Conservation (phyloP, 106 monocot species). For the Dioscorea alata region DNA sequence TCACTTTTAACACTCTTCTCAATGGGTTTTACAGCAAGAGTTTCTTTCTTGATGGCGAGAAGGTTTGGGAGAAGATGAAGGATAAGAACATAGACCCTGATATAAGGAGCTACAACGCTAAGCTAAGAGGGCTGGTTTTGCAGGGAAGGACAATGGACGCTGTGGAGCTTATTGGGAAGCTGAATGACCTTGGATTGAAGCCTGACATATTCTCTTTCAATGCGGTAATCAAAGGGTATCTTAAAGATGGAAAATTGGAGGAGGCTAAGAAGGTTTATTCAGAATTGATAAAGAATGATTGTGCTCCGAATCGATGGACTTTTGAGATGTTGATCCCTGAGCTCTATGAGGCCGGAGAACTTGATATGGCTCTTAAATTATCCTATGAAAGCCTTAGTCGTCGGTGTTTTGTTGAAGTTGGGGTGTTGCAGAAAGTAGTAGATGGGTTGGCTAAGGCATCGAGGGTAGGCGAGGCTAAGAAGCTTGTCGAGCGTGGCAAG, state of each 20-base stretch:
- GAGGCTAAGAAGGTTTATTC: slow-evolving; percentile 47
- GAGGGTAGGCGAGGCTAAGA: slow-evolving; percentile 45
- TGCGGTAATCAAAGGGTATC: slow-evolving; percentile 56
- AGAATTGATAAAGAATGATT: slow-evolving; percentile 34
- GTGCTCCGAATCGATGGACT: slow-evolving; percentile 34
- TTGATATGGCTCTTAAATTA: slow-evolving; percentile 48
- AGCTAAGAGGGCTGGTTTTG: slow-evolving; percentile 25
- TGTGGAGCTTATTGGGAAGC: slow-evolving; percentile 12
- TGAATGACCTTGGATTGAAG: slow-evolving; percentile 19
- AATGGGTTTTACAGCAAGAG: slow-evolving; percentile 13
- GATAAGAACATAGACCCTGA: slow-evolving; percentile 15
- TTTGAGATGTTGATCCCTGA: slow-evolving; percentile 39
- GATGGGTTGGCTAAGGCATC: slow-evolving; percentile 35
- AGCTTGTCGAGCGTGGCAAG: slow-evolving; percentile 42
- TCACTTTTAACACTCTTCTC: slow-evolving; percentile 29
- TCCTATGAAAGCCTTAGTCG: slow-evolving; percentile 46
- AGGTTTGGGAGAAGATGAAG: slow-evolving; percentile 22
- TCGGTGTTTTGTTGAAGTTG: slow-evolving; percentile 13
- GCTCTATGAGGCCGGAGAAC: slow-evolving; percentile 38
- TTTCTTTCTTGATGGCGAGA: slow-evolving; percentile 15
- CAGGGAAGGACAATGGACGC: slow-evolving; percentile 15
- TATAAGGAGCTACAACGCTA: slow-evolving; percentile 27
- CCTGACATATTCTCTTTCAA: slow-evolving; percentile 30
- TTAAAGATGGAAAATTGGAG: slow-evolving; percentile 42
- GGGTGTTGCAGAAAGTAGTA: slow-evolving; percentile 38